Base-by-base conservation (phyloP, 208 protist species). In the Leishmania arabica region DNA sequence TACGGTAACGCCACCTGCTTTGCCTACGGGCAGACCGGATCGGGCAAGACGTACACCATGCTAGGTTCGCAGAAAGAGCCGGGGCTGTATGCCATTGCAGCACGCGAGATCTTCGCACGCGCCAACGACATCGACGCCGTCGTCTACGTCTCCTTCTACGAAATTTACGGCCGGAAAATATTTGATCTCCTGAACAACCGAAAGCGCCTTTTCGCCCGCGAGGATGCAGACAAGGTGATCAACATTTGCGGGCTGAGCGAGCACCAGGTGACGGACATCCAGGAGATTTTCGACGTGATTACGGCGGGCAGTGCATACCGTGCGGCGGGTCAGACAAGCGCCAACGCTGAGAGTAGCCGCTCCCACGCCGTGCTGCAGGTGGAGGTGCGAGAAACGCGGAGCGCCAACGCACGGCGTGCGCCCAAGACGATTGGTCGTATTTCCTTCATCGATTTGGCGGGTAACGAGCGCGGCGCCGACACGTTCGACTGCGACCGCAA, bases 391-490 rank as follows among this genome's bases (percentile, higher is more conserved):
- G 87, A 93, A 42, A 77, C 78, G 53, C 77, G 78, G 34, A 65
- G 71, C 56, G 65, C 78, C 37, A 80, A 80, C 31, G 79, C 81
- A 6, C 88, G 86, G 47, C 70, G 85, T 21, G 89, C 89, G 37
- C 83, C 83, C 19, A 91, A 93, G 83, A 91, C 84, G 13, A 89
- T 98, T 78, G 98, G 98, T 45, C 97, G 98, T 83, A 98, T 99
- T 68, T 99, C 96, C 37, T 99, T 99, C 86, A 99, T 99, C 86
- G 99, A 99, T 86, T 87, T 99, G 19, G 99, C 99, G 54, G 99
- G 99, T 42, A 99, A 95, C 82, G 99, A 99, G 89, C 91, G 99
- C 56, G 98, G 95, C 42, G 95, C 97, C 17, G 99, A 99, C 86
- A 99, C 98, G 0, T 94, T 90, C 66, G 89, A 99, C 83, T 97